Percentiles rank a stretch among this genome's conserved stretches.
phyloP scores from a whole-genome alignment of 164 flowering plant species.

The Kingdonia uniflora region DNA sequence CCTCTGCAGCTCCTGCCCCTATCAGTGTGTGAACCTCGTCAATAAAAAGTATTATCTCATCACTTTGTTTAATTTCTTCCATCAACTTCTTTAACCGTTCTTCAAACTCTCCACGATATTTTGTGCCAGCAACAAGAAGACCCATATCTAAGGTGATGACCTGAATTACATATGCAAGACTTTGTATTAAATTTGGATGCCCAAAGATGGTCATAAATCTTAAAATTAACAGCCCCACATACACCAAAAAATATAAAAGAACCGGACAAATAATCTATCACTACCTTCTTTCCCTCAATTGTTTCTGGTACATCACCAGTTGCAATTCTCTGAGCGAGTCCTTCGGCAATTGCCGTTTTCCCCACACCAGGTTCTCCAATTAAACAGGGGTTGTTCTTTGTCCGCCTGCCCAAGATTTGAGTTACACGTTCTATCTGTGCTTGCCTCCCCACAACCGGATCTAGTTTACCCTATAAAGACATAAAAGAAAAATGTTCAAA shows the following conservation, averaged over 20 bases:
- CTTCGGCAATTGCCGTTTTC: conserved; percentile 98
- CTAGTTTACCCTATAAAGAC: conserved; percentile 71
- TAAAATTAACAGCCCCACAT: too few relatives aligned
- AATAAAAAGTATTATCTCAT: conserved; percentile 87
- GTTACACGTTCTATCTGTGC: conserved; percentile 86
- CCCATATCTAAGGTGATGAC: conserved; percentile 97
- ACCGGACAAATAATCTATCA: neutral
- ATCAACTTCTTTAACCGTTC: conserved; percentile 89
- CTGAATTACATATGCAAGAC: conserved; percentile 25
- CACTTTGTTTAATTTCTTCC: conserved; percentile 94
- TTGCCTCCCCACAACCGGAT: conserved; percentile 98
- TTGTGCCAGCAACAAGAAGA: conserved; percentile 93
- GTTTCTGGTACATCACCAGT: conserved; percentile 96
- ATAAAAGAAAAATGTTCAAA: neutral
- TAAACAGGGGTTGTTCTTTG: conserved; percentile 95
- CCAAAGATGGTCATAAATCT: too few relatives aligned
- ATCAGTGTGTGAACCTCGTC: conserved; percentile 97
- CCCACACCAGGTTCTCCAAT: conserved; percentile 99
- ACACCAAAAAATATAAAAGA: too few relatives aligned
- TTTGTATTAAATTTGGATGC: neutral
- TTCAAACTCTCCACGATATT: conserved; percentile 98
- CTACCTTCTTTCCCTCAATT: conserved; percentile 89
- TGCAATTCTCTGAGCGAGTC: conserved; percentile 92
- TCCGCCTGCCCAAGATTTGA: conserved; percentile 87
- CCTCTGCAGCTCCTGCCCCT: conserved; percentile 99